Evolutionary conservation across 257 asterid species (phyloP), one percentile per base, ranked within the genome.

Genomic region (Solanum corneliomulleri): DNA sequence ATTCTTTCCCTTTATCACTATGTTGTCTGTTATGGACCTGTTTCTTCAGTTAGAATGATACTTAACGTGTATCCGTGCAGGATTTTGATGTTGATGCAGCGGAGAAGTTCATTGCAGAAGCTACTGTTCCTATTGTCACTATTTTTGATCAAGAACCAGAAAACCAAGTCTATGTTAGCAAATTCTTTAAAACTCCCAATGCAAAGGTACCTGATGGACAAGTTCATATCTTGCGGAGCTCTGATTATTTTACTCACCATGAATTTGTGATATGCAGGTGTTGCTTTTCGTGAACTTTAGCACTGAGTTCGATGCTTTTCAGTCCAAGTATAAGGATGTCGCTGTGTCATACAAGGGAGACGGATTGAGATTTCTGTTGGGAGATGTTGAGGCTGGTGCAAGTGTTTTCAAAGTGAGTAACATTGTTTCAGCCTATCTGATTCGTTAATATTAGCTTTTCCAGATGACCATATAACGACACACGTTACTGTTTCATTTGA

Each of bases 241-340:
- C 1, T 75, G 2, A 75, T 39, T 11, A 5, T n/a, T 60, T 35
- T 52, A 71, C 45, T 82, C 84, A 18, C 68, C 68, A 31, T 27
- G n/a, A 72, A n/a, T 41, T 56, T 75, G 66, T 64, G 8, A n/a
- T 85, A 76, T 64, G 42, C 91, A 95, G 99, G 98, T 95, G 87
- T 86, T 96, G 94, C 93, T 96, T 18, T 93, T 94, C 64, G 92
- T 91, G 78, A 91, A 94, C 95, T 95, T 96, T 90, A 95, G 89
- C 91, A 86, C 83, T 52, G 97, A 94, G 86, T 91, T 88, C 2
- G 94, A 93, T 41, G 88, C 92, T 21, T 96, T 94, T 91, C 86
- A 90, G 78, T 68, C 92, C 20, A 94, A 89, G 64, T 95, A 93
- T 71, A 92, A 90, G 89, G 94, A 93, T 25, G 95, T 91, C 82